These are phyloP conservation scores for Fusarium humuli DNA, from an alignment of 2,329 filamentous ascomycete species.

Conservation along the genomic window DNA sequence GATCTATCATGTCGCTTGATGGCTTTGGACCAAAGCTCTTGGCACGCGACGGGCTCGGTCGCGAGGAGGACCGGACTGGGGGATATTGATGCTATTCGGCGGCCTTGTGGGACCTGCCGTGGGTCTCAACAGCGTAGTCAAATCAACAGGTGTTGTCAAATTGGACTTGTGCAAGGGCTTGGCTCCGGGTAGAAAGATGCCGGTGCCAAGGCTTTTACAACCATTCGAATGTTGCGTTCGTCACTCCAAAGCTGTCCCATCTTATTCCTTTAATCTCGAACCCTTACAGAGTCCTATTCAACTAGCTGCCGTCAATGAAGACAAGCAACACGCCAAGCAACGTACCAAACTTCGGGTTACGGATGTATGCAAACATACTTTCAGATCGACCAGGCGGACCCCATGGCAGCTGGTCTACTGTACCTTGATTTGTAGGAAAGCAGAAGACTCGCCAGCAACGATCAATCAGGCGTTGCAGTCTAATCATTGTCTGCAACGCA, in stretches of 20 bases:
- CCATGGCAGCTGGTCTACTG: constrained; percentile 3
- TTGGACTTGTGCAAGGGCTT: not conserved
- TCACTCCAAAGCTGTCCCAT: not conserved
- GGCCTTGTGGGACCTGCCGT: constrained; percentile 25
- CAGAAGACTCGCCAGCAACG: constrained; percentile 1
- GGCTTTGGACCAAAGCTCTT: constrained; percentile 24
- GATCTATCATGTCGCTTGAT: constrained; percentile 33
- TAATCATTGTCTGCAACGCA: not conserved
- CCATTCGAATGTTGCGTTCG: constrained; percentile 1
- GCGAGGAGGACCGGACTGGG: constrained; percentile 10
- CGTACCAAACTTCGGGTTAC: constrained; percentile 14
- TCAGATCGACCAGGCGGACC: constrained; percentile 20
- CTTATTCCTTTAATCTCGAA: constrained; percentile 12
- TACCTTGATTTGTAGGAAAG: not conserved
- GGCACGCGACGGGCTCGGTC: constrained; percentile 23
- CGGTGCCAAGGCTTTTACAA: constrained; percentile 12
- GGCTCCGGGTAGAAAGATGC: constrained; percentile 26
- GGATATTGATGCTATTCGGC: not conserved
- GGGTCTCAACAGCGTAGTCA: constrained; percentile 23
- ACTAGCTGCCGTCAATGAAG: constrained; percentile 8
- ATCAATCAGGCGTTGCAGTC: constrained; percentile 12
- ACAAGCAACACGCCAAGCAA: constrained; percentile 8
- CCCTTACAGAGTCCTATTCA: not conserved
- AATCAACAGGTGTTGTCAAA: constrained; percentile 5
- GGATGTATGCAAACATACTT: constrained; percentile 36